Base-by-base conservation (phyloP, 2,329 filamentous ascomycete species). In the Periglandula ipomoeae region DNA sequence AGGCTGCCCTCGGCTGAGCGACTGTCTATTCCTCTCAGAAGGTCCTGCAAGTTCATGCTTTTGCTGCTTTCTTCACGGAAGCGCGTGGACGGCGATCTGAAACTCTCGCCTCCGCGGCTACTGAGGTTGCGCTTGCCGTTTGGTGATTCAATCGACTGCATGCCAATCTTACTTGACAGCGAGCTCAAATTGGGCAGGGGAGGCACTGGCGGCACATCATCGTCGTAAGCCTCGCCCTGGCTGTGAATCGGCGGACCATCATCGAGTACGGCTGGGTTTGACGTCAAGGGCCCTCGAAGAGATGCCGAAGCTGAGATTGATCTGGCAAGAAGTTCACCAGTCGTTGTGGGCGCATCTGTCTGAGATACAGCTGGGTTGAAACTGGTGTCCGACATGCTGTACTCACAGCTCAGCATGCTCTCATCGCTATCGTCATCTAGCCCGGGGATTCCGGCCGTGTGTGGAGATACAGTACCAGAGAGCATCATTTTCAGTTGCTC, bases 321-420 rank as follows among this genome's bases (percentile, higher is more conserved):
- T 49, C 65, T 56, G 53, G 61, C 58, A 11, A 58, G 56, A 3
- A 52, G 50, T 34, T 63, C 64, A 27, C 58, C 60, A 15, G 59
- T 59, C 22, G 62, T 64, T 7, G 35, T 9, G 2, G 47, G 32
- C 20, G 54, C 50, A 38, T 63, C 55, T 10, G 48, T 19, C 40
- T 37, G 44, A 3, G 58, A 58, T 52, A 50, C 53, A 50, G 57
- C 61, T 49, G 57, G 72, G 58, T 78, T 80, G 61, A 79, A 82
- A 35, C 79, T 84, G 19, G 80, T 66, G 58, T 87, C 84, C 6
- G 82, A 85, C n/a, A 78, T 72, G 40, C 78, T 77, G 55, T 79
- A 75, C 49, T 87, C 83, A 54, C 82, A 85, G 67, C 82, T 86
- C 53, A 84, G 76, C 71, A 88, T 78, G 62, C 82, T 87, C 47